Evolutionary conservation across 176 grass and related monocot genomes (phyloP).

Genomic region (Cenchrus americanus): DNA sequence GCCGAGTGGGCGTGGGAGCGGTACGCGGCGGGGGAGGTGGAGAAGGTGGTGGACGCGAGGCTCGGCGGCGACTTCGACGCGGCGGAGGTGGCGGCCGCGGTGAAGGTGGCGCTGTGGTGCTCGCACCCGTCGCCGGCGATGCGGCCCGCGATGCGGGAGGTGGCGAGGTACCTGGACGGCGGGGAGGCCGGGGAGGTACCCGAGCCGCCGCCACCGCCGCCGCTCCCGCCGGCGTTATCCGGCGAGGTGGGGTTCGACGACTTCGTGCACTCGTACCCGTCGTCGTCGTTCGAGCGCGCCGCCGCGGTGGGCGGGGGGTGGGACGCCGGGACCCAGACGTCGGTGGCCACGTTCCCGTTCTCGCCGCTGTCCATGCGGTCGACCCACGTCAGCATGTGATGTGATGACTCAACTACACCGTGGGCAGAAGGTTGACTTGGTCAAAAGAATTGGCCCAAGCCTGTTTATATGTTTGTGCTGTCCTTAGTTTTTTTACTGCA

Average conservation of each 20-base stretch:
- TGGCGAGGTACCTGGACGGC: conserved; percentile 67
- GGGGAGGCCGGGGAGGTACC: conserved; percentile 65
- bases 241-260: conserved; percentile 66
- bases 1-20: conserved; percentile 79
- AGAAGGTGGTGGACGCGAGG: conserved; percentile 59
- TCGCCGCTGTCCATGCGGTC: conserved; percentile 58
- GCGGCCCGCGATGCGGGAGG: conserved; percentile 74
- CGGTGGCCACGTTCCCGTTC: conserved; percentile 51
- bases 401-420: neutral
- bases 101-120: conserved; percentile 76
- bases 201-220: conserved; percentile 38
- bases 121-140: conserved; percentile 54
- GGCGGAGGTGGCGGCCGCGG: conserved; percentile 47
- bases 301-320: conserved; percentile 3
- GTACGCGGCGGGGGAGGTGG: conserved; percentile 52
- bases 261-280: conserved; percentile 82
- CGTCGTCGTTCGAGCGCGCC: conserved; percentile 69
- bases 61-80: conserved; percentile 54
- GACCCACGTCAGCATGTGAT: conserved; percentile 51
- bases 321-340: conserved; percentile 25
- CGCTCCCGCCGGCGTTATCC: conserved; percentile 23
- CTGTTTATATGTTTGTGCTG: neutral
- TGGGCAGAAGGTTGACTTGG: neutral
- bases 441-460: neutral
- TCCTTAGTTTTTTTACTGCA: neutral